A percentile compares a stretch with the other conserved stretches of the same genome.
phyloP scores from a whole-genome alignment of 805 yeast genomes.

The Pichia californica region DNA sequence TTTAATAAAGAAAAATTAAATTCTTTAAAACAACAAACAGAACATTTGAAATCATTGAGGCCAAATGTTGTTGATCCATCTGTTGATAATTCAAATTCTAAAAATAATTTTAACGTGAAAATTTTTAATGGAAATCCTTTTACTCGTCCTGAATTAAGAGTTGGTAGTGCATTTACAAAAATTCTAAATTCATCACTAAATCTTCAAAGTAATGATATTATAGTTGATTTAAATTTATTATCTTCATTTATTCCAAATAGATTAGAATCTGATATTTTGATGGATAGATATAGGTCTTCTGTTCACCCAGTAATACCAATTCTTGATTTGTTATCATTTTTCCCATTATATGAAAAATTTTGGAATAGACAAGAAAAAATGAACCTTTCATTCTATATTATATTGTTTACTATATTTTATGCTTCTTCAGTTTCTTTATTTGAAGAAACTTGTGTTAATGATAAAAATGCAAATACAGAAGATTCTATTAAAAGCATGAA shows the following conservation, averaged over 20 bases:
- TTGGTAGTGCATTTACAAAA: conserved; percentile 21
- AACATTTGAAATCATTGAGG: neutral
- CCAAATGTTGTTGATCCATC: neutral
- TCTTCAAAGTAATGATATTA: conserved; percentile 7
- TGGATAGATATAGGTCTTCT: conserved; percentile 43
- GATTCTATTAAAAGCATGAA: conserved; percentile 39
- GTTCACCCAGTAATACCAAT: conserved; percentile 54
- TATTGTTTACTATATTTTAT: conserved; percentile 47
- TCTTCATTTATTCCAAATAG: conserved; percentile 40
- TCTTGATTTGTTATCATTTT: conserved; percentile 39
- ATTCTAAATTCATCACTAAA: conserved; percentile 20
- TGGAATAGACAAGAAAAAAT: conserved; percentile 35
- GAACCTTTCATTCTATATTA: conserved; percentile 40
- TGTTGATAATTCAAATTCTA: neutral
- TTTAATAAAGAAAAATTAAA: no score
- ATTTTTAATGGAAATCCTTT: conserved; percentile 6
- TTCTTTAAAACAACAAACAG: no score
- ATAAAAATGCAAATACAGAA: conserved; percentile 19
- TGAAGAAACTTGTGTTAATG: conserved; percentile 46
- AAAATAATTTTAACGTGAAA: neutral
- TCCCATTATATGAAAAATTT: conserved; percentile 40
- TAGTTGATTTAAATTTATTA: conserved; percentile 26
- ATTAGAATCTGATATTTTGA: conserved; percentile 39
- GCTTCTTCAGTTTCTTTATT: conserved; percentile 56
- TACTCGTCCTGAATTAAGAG: conserved; percentile 12